Evolutionary conservation across 2,329 filamentous ascomycete genomes (phyloP).

Genomic region (Sporothrix schenckii): DNA sequence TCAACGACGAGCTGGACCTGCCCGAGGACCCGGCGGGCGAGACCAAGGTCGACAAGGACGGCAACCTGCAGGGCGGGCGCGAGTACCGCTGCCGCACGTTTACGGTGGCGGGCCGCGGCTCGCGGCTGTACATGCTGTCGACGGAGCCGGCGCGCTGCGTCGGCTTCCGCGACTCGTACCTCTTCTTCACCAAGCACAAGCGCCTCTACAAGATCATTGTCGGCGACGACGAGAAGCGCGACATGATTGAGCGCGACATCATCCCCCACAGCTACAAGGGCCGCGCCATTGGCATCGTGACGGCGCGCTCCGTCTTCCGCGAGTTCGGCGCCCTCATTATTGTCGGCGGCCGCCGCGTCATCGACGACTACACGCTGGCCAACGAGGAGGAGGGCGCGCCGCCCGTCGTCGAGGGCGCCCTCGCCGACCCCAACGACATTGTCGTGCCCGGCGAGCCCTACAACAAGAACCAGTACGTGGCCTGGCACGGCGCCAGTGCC

Average conservation of each 20-base stretch:
- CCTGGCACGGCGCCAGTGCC: constrained; percentile 94
- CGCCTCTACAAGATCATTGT: constrained; percentile 98
- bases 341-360: constrained; percentile 81
- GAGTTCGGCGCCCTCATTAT: constrained; percentile 95
- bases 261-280: constrained; percentile 99
- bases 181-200: constrained; percentile 98
- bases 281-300: constrained; percentile 93
- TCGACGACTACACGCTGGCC: constrained; percentile 86
- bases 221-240: constrained; percentile 93
- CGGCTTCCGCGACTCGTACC: constrained; percentile 95
- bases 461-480: constrained; percentile 98
- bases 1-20: constrained; percentile 87
- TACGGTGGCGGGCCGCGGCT: constrained; percentile 79
- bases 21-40: constrained; percentile 88
- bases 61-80: constrained; percentile 77
- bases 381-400: constrained; percentile 71
- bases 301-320: constrained; percentile 91
- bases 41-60: constrained; percentile 88
- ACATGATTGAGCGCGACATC: constrained; percentile 92
- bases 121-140: constrained; percentile 95
- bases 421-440: constrained; percentile 87
- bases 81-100: constrained; percentile 97
- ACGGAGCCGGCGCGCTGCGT: constrained; percentile 96
- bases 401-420: constrained; percentile 71
- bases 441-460: constrained; percentile 81